Percentiles rank a stretch among this genome's conserved stretches.
phyloP scores from a whole-genome alignment of 495 filamentous ascomycete genomes.

The Aspergillus carlsbadensis region DNA sequence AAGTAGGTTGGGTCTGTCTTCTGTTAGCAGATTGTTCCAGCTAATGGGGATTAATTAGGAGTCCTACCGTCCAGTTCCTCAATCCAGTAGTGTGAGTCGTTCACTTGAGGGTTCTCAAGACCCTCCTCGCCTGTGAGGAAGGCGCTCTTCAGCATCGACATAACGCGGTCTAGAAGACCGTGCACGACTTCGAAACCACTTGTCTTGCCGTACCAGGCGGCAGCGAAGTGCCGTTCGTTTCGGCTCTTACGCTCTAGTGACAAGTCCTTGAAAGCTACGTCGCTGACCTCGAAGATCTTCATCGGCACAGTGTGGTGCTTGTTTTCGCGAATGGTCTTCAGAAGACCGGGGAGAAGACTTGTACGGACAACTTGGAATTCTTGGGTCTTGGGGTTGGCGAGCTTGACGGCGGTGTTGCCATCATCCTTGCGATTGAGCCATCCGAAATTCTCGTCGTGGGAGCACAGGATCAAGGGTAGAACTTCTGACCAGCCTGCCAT shows the following conservation, averaged over 20 bases:
- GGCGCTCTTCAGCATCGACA: constrained; percentile 85
- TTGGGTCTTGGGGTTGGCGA: constrained; percentile 92
- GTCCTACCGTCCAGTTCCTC: constrained; percentile 75
- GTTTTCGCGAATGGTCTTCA: constrained; percentile 97
- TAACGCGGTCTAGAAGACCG: constrained; percentile 85
- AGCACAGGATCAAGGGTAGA: constrained; percentile 94
- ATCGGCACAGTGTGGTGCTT: constrained; percentile 85
- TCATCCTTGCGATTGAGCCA: constrained; percentile 94
- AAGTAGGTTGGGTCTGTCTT: constrained; percentile 80
- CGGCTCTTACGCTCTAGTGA: constrained; percentile 74
- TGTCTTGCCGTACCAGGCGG: constrained; percentile 93
- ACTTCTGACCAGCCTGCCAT: constrained; percentile 97
- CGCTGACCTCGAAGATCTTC: constrained; percentile 89
- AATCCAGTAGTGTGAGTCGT: constrained; percentile 81
- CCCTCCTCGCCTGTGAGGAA: constrained; percentile 78
- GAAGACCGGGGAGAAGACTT: constrained; percentile 78
- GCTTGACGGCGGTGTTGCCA: constrained; percentile 77
- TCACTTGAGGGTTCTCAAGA: constrained; percentile 51
- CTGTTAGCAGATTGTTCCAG: constrained; percentile 8
- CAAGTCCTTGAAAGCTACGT: constrained; percentile 86
- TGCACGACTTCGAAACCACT: constrained; percentile 96
- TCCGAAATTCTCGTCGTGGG: constrained; percentile 96
- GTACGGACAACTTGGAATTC: constrained; percentile 98
- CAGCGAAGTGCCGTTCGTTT: constrained; percentile 93
- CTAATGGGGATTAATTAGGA: neutral